Evolutionary conservation across 1,284 basidiomycete species (phyloP), one percentile per base, ranked within the genome.

Genomic region (Pseudozyma hubeiensis): DNA sequence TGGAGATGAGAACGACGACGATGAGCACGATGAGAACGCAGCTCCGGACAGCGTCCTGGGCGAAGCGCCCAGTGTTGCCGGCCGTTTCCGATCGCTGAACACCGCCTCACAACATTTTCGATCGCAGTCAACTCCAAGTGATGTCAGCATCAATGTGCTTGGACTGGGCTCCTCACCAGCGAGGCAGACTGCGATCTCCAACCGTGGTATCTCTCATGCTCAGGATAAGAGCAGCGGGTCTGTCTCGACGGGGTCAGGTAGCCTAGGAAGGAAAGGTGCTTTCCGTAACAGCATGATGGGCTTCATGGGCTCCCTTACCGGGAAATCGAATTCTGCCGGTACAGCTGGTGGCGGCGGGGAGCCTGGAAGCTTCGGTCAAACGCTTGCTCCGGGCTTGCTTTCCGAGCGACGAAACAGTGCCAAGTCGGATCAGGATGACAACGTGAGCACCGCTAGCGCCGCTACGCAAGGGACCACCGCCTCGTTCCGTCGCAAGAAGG

Each of bases 221-320:
- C 48, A 53, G 9, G 44, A 47, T 13, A 31, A 40, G n/a, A 29
- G 46, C 29, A 46, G 43, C 13, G 53, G 51, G 13, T 61, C 67
- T 4, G 56, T 39, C 0, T 41, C 49, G 1, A 59, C 49, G 13
- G 51, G 40, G n/a, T 31, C 43, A 17, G 60, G 61, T 11, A 67
- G 70, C 44, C n/a, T 57, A 3, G 57, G 57, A 7, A 50, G 52
- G 33, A 68, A 61, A 40, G 55, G 55, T 19, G 58, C 69, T 6
- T 72, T 75, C 57, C 64, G 68, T n/a, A 75, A 59, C 56, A 73
- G 68, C 41, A 64, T 75, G 44, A 64, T 61, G 29, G 68, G 64
- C 30, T 64, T 75, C 49, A 69, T 75, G 60, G 64, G 67, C 30
- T 59, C 63, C 17, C 46, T 75, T 2, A 54, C 68, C 4, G 71